Conservation (phyloP, 2,329 filamentous ascomycete genomes). For the Aspergillus clavatus region DNA sequence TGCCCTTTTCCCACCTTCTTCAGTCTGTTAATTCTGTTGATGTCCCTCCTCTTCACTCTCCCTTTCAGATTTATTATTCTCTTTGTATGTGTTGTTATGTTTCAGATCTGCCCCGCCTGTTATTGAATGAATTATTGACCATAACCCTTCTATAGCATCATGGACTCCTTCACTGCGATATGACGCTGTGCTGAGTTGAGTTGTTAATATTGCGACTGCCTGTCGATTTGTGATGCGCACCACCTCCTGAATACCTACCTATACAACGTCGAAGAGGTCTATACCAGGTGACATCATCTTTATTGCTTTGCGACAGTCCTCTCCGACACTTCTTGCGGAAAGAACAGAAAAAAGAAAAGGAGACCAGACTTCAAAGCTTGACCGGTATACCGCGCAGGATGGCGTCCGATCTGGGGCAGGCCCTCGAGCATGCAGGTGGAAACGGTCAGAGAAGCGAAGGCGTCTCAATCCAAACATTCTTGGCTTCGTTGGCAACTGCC, state of each 20-base stretch:
- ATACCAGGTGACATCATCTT: too few relatives aligned
- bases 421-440: slow-evolving; percentile 34
- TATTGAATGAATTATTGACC: not conserved
- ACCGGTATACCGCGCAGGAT: slow-evolving; percentile 14
- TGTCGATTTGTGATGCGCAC: not conserved
- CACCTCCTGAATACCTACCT: not conserved
- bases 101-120: not conserved
- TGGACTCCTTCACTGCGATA: not conserved
- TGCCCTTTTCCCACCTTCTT: slow-evolving; percentile 1
- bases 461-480: slow-evolving; percentile 48
- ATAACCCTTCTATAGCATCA: not conserved
- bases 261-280: too few relatives aligned
- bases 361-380: slow-evolving; percentile 5
- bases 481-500: slow-evolving; percentile 61
- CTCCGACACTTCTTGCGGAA: too few relatives aligned
- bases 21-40: too few relatives aligned
- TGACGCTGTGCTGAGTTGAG: not conserved
- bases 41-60: too few relatives aligned
- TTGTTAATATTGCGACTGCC: not conserved
- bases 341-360: too few relatives aligned
- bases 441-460: slow-evolving; percentile 33
- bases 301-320: too few relatives aligned
- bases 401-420: slow-evolving; percentile 27
- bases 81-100: slow-evolving; percentile 1
- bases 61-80: too few relatives aligned